Evolutionary conservation across 345 rosid genomes (phyloP), one percentile per base, ranked within the genome.

Genomic region (Stellera chamaejasme): DNA sequence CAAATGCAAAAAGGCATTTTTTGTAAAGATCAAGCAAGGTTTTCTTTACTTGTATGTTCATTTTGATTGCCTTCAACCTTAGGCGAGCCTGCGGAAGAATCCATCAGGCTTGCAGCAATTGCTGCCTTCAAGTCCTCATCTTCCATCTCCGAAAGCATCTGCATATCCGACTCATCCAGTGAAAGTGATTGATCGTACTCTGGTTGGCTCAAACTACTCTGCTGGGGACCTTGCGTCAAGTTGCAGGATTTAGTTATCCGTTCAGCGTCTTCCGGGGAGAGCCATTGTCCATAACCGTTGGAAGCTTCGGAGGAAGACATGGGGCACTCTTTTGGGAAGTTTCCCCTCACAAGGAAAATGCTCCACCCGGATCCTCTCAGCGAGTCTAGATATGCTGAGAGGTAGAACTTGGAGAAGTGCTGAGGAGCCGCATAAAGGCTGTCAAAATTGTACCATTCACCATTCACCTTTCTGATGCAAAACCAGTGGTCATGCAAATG

Each of bases 401-500:
- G 88, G 75, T 83, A 89, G 63, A 93, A 93, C 78, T 80, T 89
- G 0, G 96, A 89, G 26, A 93, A 78, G 69, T 93, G 91, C 67
- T 80, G 81, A 0, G 97, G 97, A 1, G 97, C 99, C 10, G 95
- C 84, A 28, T 75, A 80, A 16, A 89, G 93, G 65, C 99, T 93
- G 72, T 93, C 96, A 13, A 93, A 93, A 67, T 93, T 93, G 39
- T 93, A 93, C 97, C 97, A 87, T 52, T 93, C 99, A 8, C 85
- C 82, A 16, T 79, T 83, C 56, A 83, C 97, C 73, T 87, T 84
- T 71, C 96, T 77, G 61, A 87, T 89, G 66, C 94, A 89, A 67
- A 89, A 89, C 97, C 97, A 87, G 60, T 93, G 97, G 71, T 93
- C 91, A 64, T 84, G 96, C 79, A 93, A 69, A 67, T 93, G 99